These are phyloP conservation scores for Hypoxylon cercidicola DNA, from an alignment of 495 filamentous ascomycete species.

Conservation along the genomic window DNA sequence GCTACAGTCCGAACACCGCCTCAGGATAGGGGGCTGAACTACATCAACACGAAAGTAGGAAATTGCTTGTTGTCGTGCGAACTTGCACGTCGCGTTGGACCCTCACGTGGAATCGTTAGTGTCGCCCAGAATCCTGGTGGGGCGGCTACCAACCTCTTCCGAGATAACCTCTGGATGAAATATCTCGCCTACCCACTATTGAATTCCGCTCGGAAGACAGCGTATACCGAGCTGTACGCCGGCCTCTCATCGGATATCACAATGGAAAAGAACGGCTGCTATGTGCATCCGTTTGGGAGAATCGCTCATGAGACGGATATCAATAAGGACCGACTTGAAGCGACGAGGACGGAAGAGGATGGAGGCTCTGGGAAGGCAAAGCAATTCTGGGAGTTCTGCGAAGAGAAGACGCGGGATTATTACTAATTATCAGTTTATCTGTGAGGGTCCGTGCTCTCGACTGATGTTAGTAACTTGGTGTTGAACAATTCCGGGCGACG, in stretches of 20 bases:
- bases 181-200: constrained; percentile 43
- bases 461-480: no score
- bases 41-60: constrained; percentile 53
- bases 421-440: no score
- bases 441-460: no score
- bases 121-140: constrained; percentile 56
- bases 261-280: constrained; percentile 46
- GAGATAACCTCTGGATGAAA: constrained; percentile 26
- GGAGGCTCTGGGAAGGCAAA: constrained; percentile 29
- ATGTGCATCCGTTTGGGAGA: constrained; percentile 46
- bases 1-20: constrained; percentile 39
- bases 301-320: neutral
- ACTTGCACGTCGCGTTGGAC: constrained; percentile 40
- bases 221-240: constrained; percentile 56
- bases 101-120: constrained; percentile 37
- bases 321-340: constrained; percentile 25
- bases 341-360: constrained; percentile 20
- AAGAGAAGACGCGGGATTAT: neutral
- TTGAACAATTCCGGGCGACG: no score
- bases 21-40: constrained; percentile 44
- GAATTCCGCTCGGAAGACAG: constrained; percentile 42
- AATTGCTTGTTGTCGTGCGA: constrained; percentile 52
- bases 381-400: constrained; percentile 38
- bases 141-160: constrained; percentile 42
- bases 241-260: constrained; percentile 51